phyloP scores from a whole-genome alignment of 768 basidiomycete genomes.

The Boletus sp. region DNA sequence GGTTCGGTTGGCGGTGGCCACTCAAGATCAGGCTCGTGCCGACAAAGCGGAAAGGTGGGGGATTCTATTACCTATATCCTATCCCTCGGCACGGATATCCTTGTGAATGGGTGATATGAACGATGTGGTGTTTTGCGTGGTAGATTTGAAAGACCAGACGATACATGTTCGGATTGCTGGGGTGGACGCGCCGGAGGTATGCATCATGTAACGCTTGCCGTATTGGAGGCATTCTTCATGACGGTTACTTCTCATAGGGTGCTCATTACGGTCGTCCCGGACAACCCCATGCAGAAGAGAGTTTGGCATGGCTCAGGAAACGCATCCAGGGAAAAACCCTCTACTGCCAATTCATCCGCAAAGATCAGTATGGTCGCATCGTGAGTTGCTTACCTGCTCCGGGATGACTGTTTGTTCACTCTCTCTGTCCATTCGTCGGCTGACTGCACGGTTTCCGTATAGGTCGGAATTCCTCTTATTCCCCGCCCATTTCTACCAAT shows the following conservation, averaged over 20 bases:
- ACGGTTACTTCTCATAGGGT: conserved; percentile 39
- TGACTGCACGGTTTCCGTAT: neutral
- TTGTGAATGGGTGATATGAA: neutral
- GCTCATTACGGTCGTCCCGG: conserved; percentile 80
- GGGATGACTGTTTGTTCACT: neutral
- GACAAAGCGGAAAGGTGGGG: conserved; percentile 48
- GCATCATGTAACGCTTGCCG: neutral
- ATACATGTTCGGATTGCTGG: conserved; percentile 87
- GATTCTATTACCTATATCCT: neutral
- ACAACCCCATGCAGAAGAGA: conserved; percentile 74
- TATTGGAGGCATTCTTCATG: neutral
- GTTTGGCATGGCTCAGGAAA: conserved; percentile 64
- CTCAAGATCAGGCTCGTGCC: conserved; percentile 69
- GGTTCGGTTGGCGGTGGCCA: conserved; percentile 70
- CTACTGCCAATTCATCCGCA: conserved; percentile 66
- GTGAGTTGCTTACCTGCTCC: conserved; percentile 43
- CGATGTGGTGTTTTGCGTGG: neutral
- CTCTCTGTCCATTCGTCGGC: neutral
- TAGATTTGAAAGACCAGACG: conserved; percentile 77
- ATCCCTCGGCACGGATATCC: neutral
- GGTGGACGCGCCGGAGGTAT: conserved; percentile 89
- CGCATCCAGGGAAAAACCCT: conserved; percentile 56
- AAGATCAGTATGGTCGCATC: conserved; percentile 82
- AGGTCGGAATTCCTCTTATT: conserved; percentile 65
- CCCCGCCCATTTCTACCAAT: conserved; percentile 53